A percentile compares a stretch with the other conserved stretches of the same genome.
Evolutionary conservation across 495 filamentous ascomycete genomes (phyloP).

Genomic region (Tricharina praecox): DNA sequence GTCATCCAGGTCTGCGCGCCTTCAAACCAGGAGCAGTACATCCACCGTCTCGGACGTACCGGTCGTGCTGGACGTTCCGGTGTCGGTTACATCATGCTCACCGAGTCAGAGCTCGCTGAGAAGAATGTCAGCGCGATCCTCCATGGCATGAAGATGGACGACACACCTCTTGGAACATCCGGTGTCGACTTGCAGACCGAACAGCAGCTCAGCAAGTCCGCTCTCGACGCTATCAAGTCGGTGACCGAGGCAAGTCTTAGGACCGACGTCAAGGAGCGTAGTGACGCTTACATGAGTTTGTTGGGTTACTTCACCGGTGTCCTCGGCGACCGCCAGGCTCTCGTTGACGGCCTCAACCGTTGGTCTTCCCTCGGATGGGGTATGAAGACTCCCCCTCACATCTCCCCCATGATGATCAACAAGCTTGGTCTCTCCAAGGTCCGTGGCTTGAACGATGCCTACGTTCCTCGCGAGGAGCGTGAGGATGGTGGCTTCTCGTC

Average conservation of each 20-base stretch:
- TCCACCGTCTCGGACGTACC: conserved; percentile 70
- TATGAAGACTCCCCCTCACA: conserved; percentile 37
- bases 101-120: conserved; percentile 39
- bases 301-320: conserved; percentile 29
- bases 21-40: conserved; percentile 57
- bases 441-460: conserved; percentile 30
- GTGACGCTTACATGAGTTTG: conserved; percentile 37
- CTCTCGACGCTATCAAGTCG: conserved; percentile 29
- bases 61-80: conserved; percentile 48
- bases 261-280: conserved; percentile 30
- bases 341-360: conserved; percentile 45
- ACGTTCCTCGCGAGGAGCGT: neutral
- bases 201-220: conserved; percentile 27
- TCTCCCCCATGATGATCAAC: conserved; percentile 31
- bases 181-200: conserved; percentile 36
- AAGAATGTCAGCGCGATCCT: conserved; percentile 22
- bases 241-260: conserved; percentile 28
- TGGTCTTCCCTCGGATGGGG: conserved; percentile 45
- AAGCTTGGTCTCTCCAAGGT: conserved; percentile 34
- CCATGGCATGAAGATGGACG: conserved; percentile 35
- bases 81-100: conserved; percentile 60
- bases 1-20: conserved; percentile 75
- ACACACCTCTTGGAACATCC: conserved; percentile 38
- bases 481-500: too few species aligned
- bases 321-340: conserved; percentile 23